These are phyloP conservation scores for Debaryomyces singareniensis DNA, from an alignment of 1,139 yeast genomes.

Conservation along the genomic window DNA sequence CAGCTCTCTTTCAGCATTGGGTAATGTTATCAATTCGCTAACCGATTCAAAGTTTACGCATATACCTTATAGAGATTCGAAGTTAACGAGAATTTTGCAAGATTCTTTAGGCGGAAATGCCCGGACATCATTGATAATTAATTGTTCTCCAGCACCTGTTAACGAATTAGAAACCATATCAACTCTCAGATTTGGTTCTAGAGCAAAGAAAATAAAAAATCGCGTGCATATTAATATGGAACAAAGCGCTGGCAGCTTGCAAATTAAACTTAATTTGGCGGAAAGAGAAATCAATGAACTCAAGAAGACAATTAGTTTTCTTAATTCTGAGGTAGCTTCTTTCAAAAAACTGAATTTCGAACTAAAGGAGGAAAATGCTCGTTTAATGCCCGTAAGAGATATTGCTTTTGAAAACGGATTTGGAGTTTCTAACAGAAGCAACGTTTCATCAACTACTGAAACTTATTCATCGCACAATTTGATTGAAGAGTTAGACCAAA, in stretches of 20 bases:
- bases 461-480: constrained; percentile 4
- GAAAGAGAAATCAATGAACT: constrained; percentile 43
- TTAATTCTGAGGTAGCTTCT: constrained; percentile 38
- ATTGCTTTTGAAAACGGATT: no score
- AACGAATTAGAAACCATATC: constrained; percentile 70
- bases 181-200: constrained; percentile 71
- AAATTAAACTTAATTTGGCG: constrained; percentile 43
- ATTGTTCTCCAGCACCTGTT: constrained; percentile 62
- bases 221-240: constrained; percentile 66
- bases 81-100: constrained; percentile 74
- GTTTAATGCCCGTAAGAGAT: no score
- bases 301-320: constrained; percentile 33
- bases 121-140: constrained; percentile 70
- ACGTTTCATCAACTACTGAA: background rate
- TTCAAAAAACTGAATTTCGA: background rate
- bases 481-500: constrained; percentile 22
- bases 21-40: constrained; percentile 74
- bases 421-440: background rate
- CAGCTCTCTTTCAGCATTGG: constrained; percentile 69
- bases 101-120: constrained; percentile 88
- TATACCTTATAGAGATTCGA: constrained; percentile 78
- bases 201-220: constrained; percentile 71
- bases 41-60: constrained; percentile 65
- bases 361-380: no score
- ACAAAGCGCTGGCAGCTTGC: constrained; percentile 50